Evolutionary conservation across 116 monocot genomes (phyloP).

Genomic region (Papilionanthe hybrid): DNA sequence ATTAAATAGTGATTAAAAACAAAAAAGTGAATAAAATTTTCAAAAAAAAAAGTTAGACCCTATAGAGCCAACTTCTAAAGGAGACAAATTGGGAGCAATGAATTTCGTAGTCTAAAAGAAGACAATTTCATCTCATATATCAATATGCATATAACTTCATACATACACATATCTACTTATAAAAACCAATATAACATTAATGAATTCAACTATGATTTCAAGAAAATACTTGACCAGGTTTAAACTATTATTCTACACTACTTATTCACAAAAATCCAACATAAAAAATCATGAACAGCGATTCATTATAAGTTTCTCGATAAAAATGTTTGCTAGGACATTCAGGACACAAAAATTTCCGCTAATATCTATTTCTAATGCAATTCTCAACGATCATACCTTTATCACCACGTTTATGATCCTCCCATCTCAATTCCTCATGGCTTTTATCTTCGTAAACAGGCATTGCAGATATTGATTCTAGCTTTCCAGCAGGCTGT

Average conservation of each 20-base stretch:
- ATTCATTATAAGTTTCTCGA: neutral
- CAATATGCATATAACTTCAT: too few species aligned
- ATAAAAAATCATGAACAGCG: neutral
- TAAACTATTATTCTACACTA: neutral
- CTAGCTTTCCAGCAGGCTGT: conserved; percentile 74
- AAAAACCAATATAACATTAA: too few species aligned
- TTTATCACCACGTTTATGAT: conserved; percentile 95
- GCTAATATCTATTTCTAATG: neutral
- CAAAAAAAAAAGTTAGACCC: too few species aligned
- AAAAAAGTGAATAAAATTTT: too few species aligned
- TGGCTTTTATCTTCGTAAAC: conserved; percentile 95
- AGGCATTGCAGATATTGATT: conserved; percentile 97
- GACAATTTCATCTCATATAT: too few species aligned
- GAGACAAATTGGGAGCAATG: too few species aligned
- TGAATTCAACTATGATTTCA: neutral
- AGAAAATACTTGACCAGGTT: neutral
- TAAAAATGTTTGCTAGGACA: neutral
- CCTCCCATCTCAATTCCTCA: conserved; percentile 96
- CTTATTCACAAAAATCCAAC: neutral
- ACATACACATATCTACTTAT: too few species aligned
- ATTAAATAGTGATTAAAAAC: too few species aligned
- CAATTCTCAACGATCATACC: conserved; percentile 29
- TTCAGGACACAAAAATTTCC: neutral
- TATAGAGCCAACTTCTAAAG: too few species aligned
- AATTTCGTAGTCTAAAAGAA: too few species aligned